Evolutionary conservation across 1,284 basidiomycete species (phyloP).

Genomic region (Lignosus rhinocerotis): DNA sequence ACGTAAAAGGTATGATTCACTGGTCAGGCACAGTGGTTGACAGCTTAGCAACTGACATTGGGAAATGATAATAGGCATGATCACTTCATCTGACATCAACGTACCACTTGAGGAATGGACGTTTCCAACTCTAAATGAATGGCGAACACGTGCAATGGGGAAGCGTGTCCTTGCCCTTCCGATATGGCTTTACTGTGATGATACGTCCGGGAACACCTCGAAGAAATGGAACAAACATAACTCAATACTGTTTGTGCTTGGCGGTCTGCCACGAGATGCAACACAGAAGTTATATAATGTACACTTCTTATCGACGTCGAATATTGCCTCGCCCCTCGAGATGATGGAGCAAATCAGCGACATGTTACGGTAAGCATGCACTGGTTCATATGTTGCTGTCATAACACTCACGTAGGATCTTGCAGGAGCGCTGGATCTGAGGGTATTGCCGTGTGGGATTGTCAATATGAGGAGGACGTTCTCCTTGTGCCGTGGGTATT

Average conservation of each 20-base stretch:
- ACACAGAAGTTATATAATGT: constrained; percentile 32
- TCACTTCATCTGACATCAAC: no score
- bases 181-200: no score
- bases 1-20: no score
- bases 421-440: background rate
- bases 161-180: background rate
- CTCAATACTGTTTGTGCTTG: constrained; percentile 36
- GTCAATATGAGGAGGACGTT: no score
- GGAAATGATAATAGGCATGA: no score
- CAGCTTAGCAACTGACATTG: no score
- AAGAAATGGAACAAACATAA: constrained; percentile 48
- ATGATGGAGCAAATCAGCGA: constrained; percentile 40
- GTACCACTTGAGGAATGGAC: no score
- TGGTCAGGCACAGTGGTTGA: no score
- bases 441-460: background rate
- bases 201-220: no score
- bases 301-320: constrained; percentile 43
- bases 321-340: constrained; percentile 40
- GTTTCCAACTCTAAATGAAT: no score
- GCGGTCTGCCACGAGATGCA: constrained; percentile 29
- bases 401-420: background rate
- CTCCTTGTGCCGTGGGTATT: no score
- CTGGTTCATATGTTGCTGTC: no score
- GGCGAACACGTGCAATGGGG: background rate
- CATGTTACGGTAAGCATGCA: background rate